phyloP scores from a whole-genome alignment of 805 yeast species.

The Metschnikowia koreensis region DNA sequence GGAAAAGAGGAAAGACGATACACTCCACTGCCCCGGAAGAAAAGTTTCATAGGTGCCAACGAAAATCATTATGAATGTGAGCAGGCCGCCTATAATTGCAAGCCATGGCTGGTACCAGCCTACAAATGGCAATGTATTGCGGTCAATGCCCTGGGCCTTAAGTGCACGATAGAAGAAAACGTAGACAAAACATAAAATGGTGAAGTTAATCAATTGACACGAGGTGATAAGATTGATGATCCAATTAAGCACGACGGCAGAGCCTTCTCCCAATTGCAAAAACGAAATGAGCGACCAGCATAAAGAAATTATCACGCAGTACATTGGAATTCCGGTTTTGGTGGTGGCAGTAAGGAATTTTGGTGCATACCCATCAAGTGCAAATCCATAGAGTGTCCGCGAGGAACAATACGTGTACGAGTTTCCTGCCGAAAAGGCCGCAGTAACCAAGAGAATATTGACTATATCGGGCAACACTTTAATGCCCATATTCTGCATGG shows the following conservation, averaged over 20 bases:
- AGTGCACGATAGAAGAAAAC: constrained; percentile 18
- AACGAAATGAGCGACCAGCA: constrained; percentile 63
- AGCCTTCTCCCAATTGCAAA: constrained; percentile 48
- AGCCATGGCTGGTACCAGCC: constrained; percentile 24
- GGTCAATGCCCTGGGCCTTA: constrained; percentile 21
- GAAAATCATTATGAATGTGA: constrained; percentile 17
- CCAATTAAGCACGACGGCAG: constrained; percentile 31
- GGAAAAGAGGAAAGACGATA: constrained; percentile 17
- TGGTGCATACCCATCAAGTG: constrained; percentile 76
- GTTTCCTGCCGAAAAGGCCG: constrained; percentile 80
- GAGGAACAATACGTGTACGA: constrained; percentile 77
- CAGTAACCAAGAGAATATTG: constrained; percentile 73
- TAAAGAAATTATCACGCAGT: constrained; percentile 41
- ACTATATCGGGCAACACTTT: constrained; percentile 68
- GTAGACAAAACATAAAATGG: constrained; percentile 24
- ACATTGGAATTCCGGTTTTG: constrained; percentile 47
- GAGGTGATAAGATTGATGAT: constrained; percentile 34
- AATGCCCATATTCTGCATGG: constrained; percentile 66
- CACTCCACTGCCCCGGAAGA: constrained; percentile 16
- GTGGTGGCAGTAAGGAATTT: constrained; percentile 55
- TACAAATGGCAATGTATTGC: constrained; percentile 16
- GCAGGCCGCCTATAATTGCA: constrained; percentile 24
- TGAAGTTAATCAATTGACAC: constrained; percentile 27
- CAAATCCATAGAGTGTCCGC: constrained; percentile 68
- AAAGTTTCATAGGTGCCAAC: constrained; percentile 18